Conservation (phyloP, 2,329 filamentous ascomycete genomes). For the Ophiostoma sp. region DNA sequence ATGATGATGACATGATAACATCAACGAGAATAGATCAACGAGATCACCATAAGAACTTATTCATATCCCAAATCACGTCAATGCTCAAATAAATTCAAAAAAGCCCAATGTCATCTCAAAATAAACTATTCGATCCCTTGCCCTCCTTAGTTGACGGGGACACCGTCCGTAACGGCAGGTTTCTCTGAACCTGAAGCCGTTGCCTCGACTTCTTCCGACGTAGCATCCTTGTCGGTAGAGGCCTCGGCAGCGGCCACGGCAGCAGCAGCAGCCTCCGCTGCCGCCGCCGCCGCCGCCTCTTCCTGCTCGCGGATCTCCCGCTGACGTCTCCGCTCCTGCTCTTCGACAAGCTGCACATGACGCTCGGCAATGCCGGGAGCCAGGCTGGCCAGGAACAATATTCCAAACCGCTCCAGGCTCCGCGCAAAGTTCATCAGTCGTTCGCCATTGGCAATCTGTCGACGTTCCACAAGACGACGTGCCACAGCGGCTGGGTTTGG, state of each 20-base stretch:
- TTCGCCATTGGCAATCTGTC: slow-evolving; percentile 42
- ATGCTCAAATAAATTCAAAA: neutral
- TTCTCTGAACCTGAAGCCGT: neutral
- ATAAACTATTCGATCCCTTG: neutral
- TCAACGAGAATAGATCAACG: neutral
- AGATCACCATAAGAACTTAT: neutral
- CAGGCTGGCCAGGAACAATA: slow-evolving; percentile 61
- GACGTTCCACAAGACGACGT: slow-evolving; percentile 48
- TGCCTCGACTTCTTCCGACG: neutral
- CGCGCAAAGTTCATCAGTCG: slow-evolving; percentile 49
- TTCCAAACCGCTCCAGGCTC: slow-evolving; percentile 53
- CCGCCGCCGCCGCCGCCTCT: slow-evolving; percentile 36
- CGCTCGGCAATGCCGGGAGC: slow-evolving; percentile 61
- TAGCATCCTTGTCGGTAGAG: neutral
- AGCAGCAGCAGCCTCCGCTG: slow-evolving; percentile 26
- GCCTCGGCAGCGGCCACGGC: neutral
- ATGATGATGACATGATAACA: neutral
- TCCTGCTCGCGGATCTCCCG: slow-evolving; percentile 42
- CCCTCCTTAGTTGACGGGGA: neutral
- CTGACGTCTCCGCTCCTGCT: slow-evolving; percentile 40
- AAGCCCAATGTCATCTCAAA: neutral
- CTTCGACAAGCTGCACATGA: slow-evolving; percentile 56
- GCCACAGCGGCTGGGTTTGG: slow-evolving; percentile 49
- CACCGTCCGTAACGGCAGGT: neutral
- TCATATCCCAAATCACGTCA: neutral